These are phyloP conservation scores for Cicer chorassanicum DNA, from an alignment of 306 rosid genomes.

Conservation along the genomic window DNA sequence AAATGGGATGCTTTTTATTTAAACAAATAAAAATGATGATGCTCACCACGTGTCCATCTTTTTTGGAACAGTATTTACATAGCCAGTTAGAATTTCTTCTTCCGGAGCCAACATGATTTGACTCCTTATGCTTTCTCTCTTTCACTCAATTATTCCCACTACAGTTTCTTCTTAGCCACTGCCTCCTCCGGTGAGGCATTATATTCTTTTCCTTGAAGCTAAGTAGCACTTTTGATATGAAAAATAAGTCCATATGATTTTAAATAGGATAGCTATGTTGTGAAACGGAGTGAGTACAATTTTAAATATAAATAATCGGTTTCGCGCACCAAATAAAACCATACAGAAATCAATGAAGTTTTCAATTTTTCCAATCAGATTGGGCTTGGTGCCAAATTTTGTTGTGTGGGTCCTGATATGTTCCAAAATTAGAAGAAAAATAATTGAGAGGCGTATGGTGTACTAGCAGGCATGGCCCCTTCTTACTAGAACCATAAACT, in stretches of 20 bases:
- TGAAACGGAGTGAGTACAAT: background rate
- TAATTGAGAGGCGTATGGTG: constrained; percentile 24
- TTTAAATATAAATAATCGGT: background rate
- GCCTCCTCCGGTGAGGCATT: constrained; percentile 41
- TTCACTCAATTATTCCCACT: background rate
- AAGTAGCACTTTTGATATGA: background rate
- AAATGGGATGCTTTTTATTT: constrained; percentile 23
- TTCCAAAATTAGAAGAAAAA: constrained; percentile 42
- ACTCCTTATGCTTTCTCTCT: constrained; percentile 40
- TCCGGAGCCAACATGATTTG: constrained; percentile 49
- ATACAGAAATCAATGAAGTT: constrained; percentile 22
- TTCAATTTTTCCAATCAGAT: constrained; percentile 25
- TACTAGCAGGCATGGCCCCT: constrained; percentile 43
- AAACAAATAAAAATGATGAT: constrained; percentile 36
- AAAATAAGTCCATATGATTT: constrained; percentile 11
- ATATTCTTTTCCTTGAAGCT: background rate
- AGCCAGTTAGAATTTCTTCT: constrained; percentile 32
- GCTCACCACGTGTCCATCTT: constrained; percentile 57
- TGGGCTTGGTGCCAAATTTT: constrained; percentile 25
- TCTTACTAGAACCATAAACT: constrained; percentile 40
- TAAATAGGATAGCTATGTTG: background rate
- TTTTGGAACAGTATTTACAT: constrained; percentile 12
- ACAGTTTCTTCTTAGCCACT: constrained; percentile 30
- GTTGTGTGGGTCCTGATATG: constrained; percentile 44
- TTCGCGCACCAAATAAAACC: background rate